Percentiles rank a stretch among this genome's conserved stretches.
These are phyloP conservation scores for Cyclospora cayetanensis DNA, from an alignment of 169 alveolate genomes.

Conservation along the genomic window DNA sequence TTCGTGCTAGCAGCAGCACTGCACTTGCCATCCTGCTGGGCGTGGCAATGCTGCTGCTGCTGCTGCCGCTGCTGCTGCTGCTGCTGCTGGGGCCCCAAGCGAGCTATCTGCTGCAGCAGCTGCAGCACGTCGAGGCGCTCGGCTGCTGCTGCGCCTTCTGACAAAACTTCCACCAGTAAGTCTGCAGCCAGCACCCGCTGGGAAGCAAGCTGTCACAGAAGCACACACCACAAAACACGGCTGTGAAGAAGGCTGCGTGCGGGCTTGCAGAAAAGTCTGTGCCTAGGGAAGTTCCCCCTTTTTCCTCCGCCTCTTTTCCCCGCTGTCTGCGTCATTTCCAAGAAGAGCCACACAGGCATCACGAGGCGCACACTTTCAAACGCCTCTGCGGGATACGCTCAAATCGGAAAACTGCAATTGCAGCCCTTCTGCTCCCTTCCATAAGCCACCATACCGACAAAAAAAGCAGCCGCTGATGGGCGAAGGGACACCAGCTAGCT, in stretches of 20 bases:
- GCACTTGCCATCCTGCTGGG: background rate
- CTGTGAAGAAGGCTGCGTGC: too few relatives aligned
- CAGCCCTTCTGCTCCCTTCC: too few relatives aligned
- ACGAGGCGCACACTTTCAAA: too few relatives aligned
- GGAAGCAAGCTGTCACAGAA: background rate
- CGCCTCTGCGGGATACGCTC: too few relatives aligned
- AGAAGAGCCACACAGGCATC: too few relatives aligned
- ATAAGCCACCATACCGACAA: too few relatives aligned
- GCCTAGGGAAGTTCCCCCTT: too few relatives aligned
- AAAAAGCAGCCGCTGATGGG: too few relatives aligned
- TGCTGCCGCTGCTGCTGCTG: conserved; percentile 1
- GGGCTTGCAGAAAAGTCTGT: too few relatives aligned
- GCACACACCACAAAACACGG: conserved; percentile 7
- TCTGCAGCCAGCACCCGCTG: conserved; percentile 18
- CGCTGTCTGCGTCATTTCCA: too few relatives aligned
- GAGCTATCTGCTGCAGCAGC: conserved; percentile 18
- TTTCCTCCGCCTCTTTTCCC: too few relatives aligned
- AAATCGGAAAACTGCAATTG: too few relatives aligned
- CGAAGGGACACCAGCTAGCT: background rate
- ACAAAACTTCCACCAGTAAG: background rate
- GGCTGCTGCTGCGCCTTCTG: conserved; percentile 10
- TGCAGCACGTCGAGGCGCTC: background rate
- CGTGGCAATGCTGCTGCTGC: conserved; percentile 5
- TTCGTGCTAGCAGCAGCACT: background rate
- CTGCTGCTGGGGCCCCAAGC: conserved; percentile 7